Evolutionary conservation across 2,329 filamentous ascomycete species (phyloP), one percentile per base, ranked within the genome.

Genomic region (Trichoderma sp.): DNA sequence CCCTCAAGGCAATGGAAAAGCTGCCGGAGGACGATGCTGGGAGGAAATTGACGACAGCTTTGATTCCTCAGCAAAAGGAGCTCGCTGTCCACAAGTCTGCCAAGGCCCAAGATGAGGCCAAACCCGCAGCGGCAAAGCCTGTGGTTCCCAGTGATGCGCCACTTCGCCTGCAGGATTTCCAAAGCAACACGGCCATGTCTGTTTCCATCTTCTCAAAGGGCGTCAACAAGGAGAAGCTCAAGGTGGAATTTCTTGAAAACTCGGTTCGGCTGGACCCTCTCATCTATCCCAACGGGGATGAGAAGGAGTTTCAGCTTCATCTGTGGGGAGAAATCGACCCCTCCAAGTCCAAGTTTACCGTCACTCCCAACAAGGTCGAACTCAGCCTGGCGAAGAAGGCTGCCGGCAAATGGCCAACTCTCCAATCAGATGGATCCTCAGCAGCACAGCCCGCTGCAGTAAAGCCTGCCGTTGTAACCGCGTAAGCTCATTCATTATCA

Each of bases 311-410:
- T 54, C 84, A 89, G 21, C 89, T 85, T 3, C 71, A 91, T 6
- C 86, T 95, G 4, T 93, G 85, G 77, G 87, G 85, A 16, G 77
- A 85, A 11, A 89, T 97, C 73, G 86, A 92, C 64, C 79, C 87
- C 0, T 75, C 83, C 1, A 79, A 84, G 37, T 93, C 88, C 24
- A 90, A 84, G 55, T 87, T 83, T 73, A 86, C 83, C 1, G 86
- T 96, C 66, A 90, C 91, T 52, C 84, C 90, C 1, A 93, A 89
- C 75, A 97, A 97, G 78, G 85, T 97, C 66, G 94, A 97, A 78
- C 82, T 97, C 46, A 85, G 82, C 13, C 84, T 97, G 18, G 85
- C 84, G 70, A 97, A 97, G 79, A 82, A 84, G 51, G 83, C 78
- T 1, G 79, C 86, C 0, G 90, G 90, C 7, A 94, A 92, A 76